phyloP scores from a whole-genome alignment of 2,329 filamentous ascomycete genomes.

The Pezicula radicicola region DNA sequence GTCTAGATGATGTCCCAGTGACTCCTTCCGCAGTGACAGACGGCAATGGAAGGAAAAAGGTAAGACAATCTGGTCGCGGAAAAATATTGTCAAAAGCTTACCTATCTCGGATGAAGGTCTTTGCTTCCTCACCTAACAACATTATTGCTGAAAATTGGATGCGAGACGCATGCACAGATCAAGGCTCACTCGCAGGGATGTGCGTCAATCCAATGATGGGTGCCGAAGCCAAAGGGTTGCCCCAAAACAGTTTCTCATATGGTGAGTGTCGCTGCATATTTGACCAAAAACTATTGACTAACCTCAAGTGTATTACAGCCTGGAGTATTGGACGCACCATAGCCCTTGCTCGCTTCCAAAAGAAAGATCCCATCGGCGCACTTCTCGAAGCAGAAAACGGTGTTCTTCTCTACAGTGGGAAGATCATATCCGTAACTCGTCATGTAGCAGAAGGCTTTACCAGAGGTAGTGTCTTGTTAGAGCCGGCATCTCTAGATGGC shows the following conservation, averaged over 20 bases:
- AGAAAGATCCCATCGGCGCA: constrained; percentile 20
- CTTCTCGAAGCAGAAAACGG: constrained; percentile 24
- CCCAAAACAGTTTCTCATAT: constrained; percentile 26
- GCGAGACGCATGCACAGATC: constrained; percentile 21
- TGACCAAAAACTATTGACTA: not conserved
- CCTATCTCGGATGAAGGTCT: constrained; percentile 9
- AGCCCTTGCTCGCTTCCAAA: constrained; percentile 31
- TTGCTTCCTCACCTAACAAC: constrained; percentile 16
- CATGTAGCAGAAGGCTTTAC: constrained; percentile 25
- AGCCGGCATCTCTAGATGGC: constrained; percentile 10
- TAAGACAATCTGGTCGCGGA: constrained; percentile 1
- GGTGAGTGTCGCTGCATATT: constrained; percentile 8
- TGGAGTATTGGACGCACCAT: constrained; percentile 59
- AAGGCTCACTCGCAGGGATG: constrained; percentile 24
- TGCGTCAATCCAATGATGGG: constrained; percentile 23
- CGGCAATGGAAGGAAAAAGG: constrained; percentile 15
- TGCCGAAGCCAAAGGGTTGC: constrained; percentile 23
- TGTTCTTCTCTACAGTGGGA: constrained; percentile 24
- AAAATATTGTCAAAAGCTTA: not conserved
- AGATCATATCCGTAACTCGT: constrained; percentile 24
- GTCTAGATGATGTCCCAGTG: constrained; percentile 22
- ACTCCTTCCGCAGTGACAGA: constrained; percentile 23
- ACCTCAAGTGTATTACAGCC: constrained; percentile 9
- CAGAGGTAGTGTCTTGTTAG: constrained; percentile 22
- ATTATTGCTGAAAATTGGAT: constrained; percentile 23